Conservation (phyloP, 768 basidiomycete species). For the Pisolithus albus region DNA sequence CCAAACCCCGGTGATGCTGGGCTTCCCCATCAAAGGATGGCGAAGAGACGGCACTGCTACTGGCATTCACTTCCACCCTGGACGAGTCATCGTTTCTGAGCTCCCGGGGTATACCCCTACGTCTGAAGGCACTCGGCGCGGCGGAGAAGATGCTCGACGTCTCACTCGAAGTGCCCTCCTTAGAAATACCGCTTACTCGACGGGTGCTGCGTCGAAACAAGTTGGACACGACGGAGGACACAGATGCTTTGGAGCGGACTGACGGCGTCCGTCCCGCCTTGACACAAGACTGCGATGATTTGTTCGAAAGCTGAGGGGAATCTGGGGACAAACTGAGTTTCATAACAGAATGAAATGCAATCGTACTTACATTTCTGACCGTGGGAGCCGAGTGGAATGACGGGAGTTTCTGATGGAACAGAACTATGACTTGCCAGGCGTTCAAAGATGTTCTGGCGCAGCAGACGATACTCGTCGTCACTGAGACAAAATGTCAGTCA, state of each 20-base stretch:
- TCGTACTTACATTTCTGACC: slow-evolving; percentile 17
- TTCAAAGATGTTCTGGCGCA: slow-evolving; percentile 81
- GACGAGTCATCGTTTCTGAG: slow-evolving; percentile 25
- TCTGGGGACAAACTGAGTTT: slow-evolving; percentile 9
- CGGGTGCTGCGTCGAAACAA: slow-evolving; percentile 43
- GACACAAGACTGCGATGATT: slow-evolving; percentile 23
- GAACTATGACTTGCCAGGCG: slow-evolving; percentile 54
- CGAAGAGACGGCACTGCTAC: slow-evolving; percentile 36
- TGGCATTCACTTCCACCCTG: slow-evolving; percentile 32
- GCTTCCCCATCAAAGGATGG: slow-evolving; percentile 33
- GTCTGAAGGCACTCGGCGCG: slow-evolving; percentile 30
- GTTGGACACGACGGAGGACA: slow-evolving; percentile 44
- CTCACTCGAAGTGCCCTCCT: slow-evolving; percentile 35
- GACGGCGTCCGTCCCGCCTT: slow-evolving; percentile 43
- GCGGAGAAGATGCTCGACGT: slow-evolving; percentile 36
- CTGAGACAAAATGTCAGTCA: slow-evolving; percentile 32
- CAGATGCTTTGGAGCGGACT: slow-evolving; percentile 45
- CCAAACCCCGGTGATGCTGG: slow-evolving; percentile 11
- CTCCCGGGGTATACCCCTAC: slow-evolving; percentile 40
- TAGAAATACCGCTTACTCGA: slow-evolving; percentile 29
- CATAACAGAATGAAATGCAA: neutral
- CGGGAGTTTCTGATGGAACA: slow-evolving; percentile 55
- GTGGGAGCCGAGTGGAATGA: slow-evolving; percentile 48
- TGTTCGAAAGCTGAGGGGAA: slow-evolving; percentile 12
- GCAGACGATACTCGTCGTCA: slow-evolving; percentile 79